A percentile compares a stretch with the other conserved stretches of the same genome.
Conservation (phyloP, 192 early-diverging fungal genomes). For the Coemansia sp. region DNA sequence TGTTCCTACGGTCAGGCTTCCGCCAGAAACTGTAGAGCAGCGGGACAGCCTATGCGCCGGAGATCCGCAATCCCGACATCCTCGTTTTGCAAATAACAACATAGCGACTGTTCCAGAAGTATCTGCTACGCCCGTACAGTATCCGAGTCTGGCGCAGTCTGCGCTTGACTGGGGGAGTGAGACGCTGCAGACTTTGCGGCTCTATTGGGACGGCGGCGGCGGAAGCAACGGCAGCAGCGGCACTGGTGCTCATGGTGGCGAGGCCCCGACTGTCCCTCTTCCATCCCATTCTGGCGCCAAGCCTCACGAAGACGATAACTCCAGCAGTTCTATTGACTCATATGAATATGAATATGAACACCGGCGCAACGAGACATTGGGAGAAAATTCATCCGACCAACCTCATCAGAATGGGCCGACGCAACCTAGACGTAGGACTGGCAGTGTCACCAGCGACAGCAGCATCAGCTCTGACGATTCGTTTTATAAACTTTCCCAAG, state of each 20-base stretch:
- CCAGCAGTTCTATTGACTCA: neutral
- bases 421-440: neutral
- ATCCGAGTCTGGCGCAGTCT: conserved; percentile 23
- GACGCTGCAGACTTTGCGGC: conserved; percentile 38
- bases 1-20: conserved; percentile 19
- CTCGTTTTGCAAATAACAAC: neutral
- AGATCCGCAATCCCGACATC: neutral
- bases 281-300: neutral
- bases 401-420: neutral
- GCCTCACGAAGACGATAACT: too few species aligned
- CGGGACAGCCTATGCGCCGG: neutral
- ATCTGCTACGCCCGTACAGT: neutral
- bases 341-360: too few species aligned
- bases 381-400: neutral
- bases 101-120: conserved; percentile 2
- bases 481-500: conserved; percentile 27
- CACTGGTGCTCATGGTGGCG: conserved; percentile 2
- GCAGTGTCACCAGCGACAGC: neutral
- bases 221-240: neutral
- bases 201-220: conserved; percentile 37
- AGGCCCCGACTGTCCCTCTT: conserved; percentile 8
- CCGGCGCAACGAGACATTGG: neutral
- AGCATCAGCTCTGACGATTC: conserved; percentile 25
- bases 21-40: conserved; percentile 11
- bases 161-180: conserved; percentile 51